Base-by-base conservation (phyloP, 2,329 filamentous ascomycete species). In the Ophiostoma australiae region DNA sequence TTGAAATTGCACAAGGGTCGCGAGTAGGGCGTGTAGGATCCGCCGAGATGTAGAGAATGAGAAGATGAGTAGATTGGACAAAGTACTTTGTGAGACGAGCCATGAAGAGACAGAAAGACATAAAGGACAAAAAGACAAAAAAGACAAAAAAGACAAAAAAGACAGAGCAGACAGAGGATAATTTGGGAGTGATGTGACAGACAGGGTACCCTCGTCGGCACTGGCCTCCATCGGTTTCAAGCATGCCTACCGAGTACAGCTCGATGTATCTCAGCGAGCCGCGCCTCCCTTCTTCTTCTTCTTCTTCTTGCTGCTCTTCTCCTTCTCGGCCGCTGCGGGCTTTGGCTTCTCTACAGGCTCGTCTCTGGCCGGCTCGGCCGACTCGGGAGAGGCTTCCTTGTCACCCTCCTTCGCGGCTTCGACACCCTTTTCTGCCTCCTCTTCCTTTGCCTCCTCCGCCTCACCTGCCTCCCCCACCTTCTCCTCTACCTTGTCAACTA, bases 291-390 rank as follows among this genome's bases (percentile, higher is more conserved):
- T 71, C 68, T 69, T 69, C 33, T 55, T 58, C 55, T 71, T 71
- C 61, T 71, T 71, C 63, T 71, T 71, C 27, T 67, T 69, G 23
- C 66, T 65, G 37, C 63, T 69, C 70, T 71, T 71, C 10, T 31
- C n/a, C 65, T 67, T 35, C 20, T 66, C 61, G 5, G 41, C 37
- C 10, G 27, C 69, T n/a, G 27, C 61, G n/a, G 27, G n/a, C 20
- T 39, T 41, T n/a, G 68, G 33, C 17, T 68, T 68, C 15, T 68
- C 44, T 31, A 35, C 44, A 52, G 23, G 7, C 41, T 68, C 31
- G 8, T 39, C 41, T 6, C 27, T 52, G 52, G 33, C 23, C 13
- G 67, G 33, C 7, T 35, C 31, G 27, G 41, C 31, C 52, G 52
- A 1, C 13, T 20, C 67, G 7, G 61, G 13, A 3, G n/a, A 13